Percentiles rank a stretch among this genome's conserved stretches.
Evolutionary conservation across 2,329 filamentous ascomycete species (phyloP).

Genomic region (Colletotrichum liaoningense): DNA sequence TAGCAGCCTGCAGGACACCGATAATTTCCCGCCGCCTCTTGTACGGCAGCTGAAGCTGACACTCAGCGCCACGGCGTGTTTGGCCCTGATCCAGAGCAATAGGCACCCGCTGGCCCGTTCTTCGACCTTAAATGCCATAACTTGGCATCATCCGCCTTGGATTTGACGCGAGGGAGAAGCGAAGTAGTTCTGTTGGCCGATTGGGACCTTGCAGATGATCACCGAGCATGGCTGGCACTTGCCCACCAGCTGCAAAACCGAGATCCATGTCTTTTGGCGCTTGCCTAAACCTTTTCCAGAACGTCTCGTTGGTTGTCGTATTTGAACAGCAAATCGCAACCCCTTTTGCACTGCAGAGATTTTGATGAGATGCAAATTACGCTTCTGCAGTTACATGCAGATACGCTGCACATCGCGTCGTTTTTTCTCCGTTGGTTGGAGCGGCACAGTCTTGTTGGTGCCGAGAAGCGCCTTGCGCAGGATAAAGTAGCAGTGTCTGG

Average conservation of each 20-base stretch:
- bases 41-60: neutral
- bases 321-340: conserved; percentile 1
- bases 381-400: conserved; percentile 33
- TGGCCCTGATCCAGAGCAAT: conserved; percentile 6
- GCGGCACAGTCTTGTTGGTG: neutral
- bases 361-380: conserved; percentile 29
- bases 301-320: neutral
- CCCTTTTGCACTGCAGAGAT: conserved; percentile 28
- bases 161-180: conserved; percentile 8
- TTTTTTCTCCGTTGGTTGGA: conserved; percentile 14
- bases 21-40: conserved; percentile 12
- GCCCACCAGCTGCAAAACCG: conserved; percentile 4
- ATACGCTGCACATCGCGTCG: neutral
- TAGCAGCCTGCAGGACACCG: conserved; percentile 1
- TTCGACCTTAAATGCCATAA: neutral
- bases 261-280: conserved; percentile 6
- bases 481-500: neutral
- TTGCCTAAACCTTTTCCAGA: neutral
- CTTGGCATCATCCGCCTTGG: neutral
- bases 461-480: neutral
- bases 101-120: conserved; percentile 4
- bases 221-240: conserved; percentile 2
- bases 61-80: conserved; percentile 1
- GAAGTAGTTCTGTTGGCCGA: neutral
- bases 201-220: neutral